phyloP scores from a whole-genome alignment of 139 green algal genomes.

The Auxenochlorella pyrenoidosa region DNA sequence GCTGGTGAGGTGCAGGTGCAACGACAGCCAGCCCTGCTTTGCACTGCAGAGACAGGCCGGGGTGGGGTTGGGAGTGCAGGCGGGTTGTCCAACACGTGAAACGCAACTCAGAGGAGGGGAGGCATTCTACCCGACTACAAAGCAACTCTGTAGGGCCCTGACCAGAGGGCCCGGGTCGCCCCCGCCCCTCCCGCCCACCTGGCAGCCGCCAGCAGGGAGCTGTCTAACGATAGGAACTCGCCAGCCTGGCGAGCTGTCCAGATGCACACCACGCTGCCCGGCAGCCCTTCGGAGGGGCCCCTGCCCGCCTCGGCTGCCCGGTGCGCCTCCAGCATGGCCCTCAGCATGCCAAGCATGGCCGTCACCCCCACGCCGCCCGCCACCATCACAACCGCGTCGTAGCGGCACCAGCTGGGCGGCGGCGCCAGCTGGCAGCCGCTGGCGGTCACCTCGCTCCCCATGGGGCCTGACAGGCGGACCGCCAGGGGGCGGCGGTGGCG shows the following conservation, averaged over 20 bases:
- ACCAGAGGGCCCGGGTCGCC: background rate
- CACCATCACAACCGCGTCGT: background rate
- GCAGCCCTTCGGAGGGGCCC: background rate
- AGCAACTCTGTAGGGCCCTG: no score
- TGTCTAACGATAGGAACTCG: background rate
- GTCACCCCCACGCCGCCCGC: slow-evolving; percentile 2
- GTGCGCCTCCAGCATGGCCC: background rate
- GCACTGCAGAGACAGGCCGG: background rate
- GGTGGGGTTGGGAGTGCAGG: no score
- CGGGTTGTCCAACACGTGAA: no score
- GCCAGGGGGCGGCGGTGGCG: background rate
- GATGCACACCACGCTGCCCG: background rate
- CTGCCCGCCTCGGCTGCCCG: no score
- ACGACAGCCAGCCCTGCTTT: background rate
- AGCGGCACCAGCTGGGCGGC: background rate
- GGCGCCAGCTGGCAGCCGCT: background rate
- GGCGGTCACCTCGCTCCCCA: background rate
- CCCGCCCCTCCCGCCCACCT: background rate
- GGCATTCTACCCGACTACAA: no score
- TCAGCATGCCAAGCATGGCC: slow-evolving; percentile 5
- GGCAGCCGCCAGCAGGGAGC: background rate
- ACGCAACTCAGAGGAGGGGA: no score
- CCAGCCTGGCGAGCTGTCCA: background rate
- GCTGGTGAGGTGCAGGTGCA: slow-evolving; percentile 3
- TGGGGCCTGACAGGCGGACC: background rate